A percentile compares a stretch with the other conserved stretches of the same genome.
These are phyloP conservation scores for Tinospora cordifolia DNA, from an alignment of 164 flowering plant genomes.

Conservation along the genomic window DNA sequence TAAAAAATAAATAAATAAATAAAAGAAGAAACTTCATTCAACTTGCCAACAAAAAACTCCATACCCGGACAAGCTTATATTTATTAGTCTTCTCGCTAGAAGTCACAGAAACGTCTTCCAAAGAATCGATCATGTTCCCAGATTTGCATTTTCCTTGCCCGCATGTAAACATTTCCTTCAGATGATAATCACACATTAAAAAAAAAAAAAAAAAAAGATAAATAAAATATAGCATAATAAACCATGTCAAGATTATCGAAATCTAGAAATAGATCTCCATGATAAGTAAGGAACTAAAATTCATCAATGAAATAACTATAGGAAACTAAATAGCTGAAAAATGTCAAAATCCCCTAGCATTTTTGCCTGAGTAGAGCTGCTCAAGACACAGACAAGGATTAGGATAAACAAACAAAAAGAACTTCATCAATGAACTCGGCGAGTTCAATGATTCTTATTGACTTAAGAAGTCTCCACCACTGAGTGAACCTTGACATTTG, in stretches of 20 bases:
- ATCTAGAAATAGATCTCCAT: neutral
- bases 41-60: neutral
- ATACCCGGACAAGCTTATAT: constrained; percentile 27
- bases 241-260: too few relatives aligned
- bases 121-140: constrained; percentile 5
- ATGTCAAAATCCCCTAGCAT: too few relatives aligned
- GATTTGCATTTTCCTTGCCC: constrained; percentile 11
- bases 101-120: constrained; percentile 9
- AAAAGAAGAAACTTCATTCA: neutral
- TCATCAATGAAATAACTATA: too few relatives aligned
- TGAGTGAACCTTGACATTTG: too few relatives aligned
- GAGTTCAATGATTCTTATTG: neutral
- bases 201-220: neutral
- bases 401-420: neutral
- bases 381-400: neutral
- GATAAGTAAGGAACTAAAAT: too few relatives aligned
- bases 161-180: constrained; percentile 12
- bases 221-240: neutral
- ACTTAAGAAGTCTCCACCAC: too few relatives aligned
- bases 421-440: neutral
- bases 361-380: too few relatives aligned
- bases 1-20: too few relatives aligned
- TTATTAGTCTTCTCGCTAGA: constrained; percentile 15
- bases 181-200: constrained; percentile 12
- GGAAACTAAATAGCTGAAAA: too few relatives aligned